Base-by-base conservation (phyloP, 2,329 filamentous ascomycete species). In the Diaporthe helianthi region DNA sequence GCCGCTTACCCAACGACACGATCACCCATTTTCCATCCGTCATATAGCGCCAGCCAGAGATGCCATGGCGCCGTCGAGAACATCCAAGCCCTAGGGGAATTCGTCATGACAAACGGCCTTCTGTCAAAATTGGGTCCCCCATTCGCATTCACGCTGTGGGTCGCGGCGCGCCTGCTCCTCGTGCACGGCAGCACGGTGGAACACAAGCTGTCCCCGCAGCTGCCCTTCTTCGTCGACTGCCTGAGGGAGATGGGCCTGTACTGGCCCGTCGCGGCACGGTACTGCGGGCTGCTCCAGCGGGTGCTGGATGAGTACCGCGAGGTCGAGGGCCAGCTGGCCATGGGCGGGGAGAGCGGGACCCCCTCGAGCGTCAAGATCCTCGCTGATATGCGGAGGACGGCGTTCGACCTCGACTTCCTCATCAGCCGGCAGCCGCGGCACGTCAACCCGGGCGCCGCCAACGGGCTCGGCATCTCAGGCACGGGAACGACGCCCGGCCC, bases 71-170 rank as follows among this genome's bases (percentile, higher is more conserved):
- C 94, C 1, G 94, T 97, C 12, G 91, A 94, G 76, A 92, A 92
- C 75, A 93, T 97, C 69, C 89, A 91, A 46, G 89, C 91, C 0
- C 85, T 97, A 1, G 91, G 90, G 71, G 90, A 92, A 71, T 94
- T 93, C 75, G 93, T 97, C 15, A 87, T 92, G 33, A 88, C 88
- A 71, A 91, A 93, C 74, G 86, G 86, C 64, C 87, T 97, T 78
- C 84, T 97, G 24, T 85, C 89, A 61, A 94, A 94, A 77, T 87
- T 97, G 19, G 94, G 94, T 0, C 94, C 94, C 0, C 94, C 93
- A 0, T 97, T 97, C 77, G 94, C 94, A 4, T 98, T 97, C 77
- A 94, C 93, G 0, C 84, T 97, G 1, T 97, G 94, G 94, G 94
- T 97, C 19, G 93, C 93, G 3, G 93, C 94, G 7, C 90, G 94